Percentiles rank a stretch among this genome's conserved stretches.
Conservation (phyloP, 139 green algal species). For the Chloropicon primus region DNA sequence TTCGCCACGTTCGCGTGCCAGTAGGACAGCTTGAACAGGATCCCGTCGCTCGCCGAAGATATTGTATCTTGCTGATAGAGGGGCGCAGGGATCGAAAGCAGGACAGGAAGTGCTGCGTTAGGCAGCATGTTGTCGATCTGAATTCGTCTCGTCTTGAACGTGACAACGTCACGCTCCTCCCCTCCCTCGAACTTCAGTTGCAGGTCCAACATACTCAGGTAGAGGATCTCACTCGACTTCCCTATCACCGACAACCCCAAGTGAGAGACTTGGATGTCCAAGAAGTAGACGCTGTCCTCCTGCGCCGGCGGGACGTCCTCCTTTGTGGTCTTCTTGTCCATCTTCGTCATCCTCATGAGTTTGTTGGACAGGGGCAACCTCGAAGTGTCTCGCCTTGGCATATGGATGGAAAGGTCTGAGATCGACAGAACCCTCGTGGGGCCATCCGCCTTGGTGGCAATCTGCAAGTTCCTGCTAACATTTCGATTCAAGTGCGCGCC, state of each 20-base stretch:
- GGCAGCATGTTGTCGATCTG: conserved; percentile 56
- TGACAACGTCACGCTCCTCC: conserved; percentile 6
- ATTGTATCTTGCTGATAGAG: not conserved
- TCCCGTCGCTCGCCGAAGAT: conserved; percentile 1
- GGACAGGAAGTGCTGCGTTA: conserved; percentile 31
- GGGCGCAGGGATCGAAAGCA: conserved; percentile 29
- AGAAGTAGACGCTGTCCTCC: not conserved
- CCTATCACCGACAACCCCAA: conserved; percentile 49
- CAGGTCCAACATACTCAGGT: conserved; percentile 16
- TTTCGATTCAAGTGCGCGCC: not conserved
- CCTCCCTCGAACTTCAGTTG: not conserved
- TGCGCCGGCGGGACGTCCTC: not conserved
- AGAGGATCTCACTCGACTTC: conserved; percentile 39
- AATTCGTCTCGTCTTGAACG: conserved; percentile 9
- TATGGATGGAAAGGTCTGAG: not conserved
- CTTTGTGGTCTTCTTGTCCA: conserved; percentile 1
- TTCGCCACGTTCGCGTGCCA: conserved; percentile 26
- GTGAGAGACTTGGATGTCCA: not conserved
- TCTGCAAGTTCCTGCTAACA: conserved; percentile 16
- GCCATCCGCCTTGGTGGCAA: conserved; percentile 41
- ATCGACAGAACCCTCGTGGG: conserved; percentile 52
- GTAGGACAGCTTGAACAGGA: not conserved
- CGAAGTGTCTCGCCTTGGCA: conserved; percentile 20
- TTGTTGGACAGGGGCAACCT: conserved; percentile 15
- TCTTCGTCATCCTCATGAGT: not conserved